Evolutionary conservation across 106 monocot species (phyloP).

Genomic region (Acorus gramineus): DNA sequence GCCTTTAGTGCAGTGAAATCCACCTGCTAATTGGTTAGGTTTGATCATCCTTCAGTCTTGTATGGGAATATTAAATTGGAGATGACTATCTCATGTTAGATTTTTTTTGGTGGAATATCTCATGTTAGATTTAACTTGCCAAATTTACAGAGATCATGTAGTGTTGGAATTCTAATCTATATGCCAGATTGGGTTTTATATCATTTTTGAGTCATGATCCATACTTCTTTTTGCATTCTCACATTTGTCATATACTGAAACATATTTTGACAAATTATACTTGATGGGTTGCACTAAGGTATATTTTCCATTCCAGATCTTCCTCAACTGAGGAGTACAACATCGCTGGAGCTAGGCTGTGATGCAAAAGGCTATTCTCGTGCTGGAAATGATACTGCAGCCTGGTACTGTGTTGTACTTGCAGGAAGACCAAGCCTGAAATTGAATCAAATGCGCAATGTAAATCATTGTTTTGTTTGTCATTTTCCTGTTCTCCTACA

Average conservation of each 20-base stretch:
- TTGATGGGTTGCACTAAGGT: too few species aligned
- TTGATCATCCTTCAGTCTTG: too few species aligned
- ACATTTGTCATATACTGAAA: too few species aligned
- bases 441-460: slow-evolving; percentile 78
- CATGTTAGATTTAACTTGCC: too few species aligned
- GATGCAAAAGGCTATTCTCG: slow-evolving; percentile 92
- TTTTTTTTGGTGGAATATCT: too few species aligned
- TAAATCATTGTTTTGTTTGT: slow-evolving; percentile 15
- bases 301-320: slow-evolving; percentile 46
- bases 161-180: neutral
- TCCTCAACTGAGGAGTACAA: slow-evolving; percentile 78
- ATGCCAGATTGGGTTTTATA: neutral
- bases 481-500: neutral
- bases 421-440: slow-evolving; percentile 70
- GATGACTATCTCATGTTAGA: too few species aligned
- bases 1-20: too few species aligned
- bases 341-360: slow-evolving; percentile 87
- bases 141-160: too few species aligned
- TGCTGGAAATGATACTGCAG: slow-evolving; percentile 50
- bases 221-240: too few species aligned
- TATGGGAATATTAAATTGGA: too few species aligned
- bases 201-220: neutral
- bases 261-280: too few species aligned
- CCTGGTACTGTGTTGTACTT: slow-evolving; percentile 92
- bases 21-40: too few species aligned